Percentiles rank a stretch among this genome's conserved stretches.
Conservation (phyloP, 345 rosid genomes). For the Bruguiera sexangula region DNA sequence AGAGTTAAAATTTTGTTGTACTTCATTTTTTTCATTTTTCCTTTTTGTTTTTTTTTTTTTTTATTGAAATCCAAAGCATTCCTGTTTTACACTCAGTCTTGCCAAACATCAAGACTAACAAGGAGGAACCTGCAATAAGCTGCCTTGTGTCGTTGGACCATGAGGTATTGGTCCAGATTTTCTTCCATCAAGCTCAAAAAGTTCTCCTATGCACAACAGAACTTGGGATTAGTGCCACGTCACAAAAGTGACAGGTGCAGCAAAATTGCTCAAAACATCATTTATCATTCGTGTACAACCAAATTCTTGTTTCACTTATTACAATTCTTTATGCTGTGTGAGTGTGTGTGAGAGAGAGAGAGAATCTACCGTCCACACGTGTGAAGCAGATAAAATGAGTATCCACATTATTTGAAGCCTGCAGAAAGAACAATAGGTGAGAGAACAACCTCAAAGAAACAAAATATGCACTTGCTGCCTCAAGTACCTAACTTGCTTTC, state of each 20-base stretch:
- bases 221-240: too few species aligned
- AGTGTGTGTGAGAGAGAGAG: background rate
- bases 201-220: conserved; percentile 48
- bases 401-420: conserved; percentile 67
- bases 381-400: conserved; percentile 84
- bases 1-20: too few species aligned
- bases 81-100: too few species aligned
- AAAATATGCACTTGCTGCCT: background rate
- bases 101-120: too few species aligned
- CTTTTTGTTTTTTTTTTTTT: too few species aligned
- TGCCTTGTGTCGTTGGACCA: conserved; percentile 61
- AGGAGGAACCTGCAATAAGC: conserved; percentile 52
- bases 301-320: too few species aligned
- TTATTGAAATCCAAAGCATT: too few species aligned
- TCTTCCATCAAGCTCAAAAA: conserved; percentile 92
- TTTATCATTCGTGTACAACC: too few species aligned
- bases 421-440: conserved; percentile 10
- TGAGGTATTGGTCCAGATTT: conserved; percentile 71
- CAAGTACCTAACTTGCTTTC: too few species aligned
- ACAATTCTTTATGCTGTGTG: too few species aligned
- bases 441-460: background rate
- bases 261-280: background rate
- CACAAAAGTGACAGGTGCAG: background rate
- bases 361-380: conserved; percentile 63
- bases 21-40: too few species aligned